A percentile compares a stretch with the other conserved stretches of the same genome.
Evolutionary conservation across 345 rosid genomes (phyloP).

Genomic region (Eucalyptus grandis): DNA sequence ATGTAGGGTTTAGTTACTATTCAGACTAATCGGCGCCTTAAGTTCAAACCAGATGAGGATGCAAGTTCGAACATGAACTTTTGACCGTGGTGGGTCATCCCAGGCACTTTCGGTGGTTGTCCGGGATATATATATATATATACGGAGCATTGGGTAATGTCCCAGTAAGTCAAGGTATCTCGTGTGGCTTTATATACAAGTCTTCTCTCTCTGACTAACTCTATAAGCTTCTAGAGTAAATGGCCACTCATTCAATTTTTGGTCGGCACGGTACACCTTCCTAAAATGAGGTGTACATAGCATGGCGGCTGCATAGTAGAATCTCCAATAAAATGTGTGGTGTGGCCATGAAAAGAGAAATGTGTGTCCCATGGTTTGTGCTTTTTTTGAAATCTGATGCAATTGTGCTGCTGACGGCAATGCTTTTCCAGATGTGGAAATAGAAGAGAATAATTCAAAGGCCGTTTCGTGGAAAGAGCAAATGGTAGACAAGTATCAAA

Average conservation of each 20-base stretch:
- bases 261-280: neutral
- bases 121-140: neutral
- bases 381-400: neutral
- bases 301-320: neutral
- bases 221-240: neutral
- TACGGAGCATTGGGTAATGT: neutral
- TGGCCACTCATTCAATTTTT: neutral
- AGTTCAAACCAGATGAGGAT: neutral
- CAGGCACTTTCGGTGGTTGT: neutral
- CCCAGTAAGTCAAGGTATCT: neutral
- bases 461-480: neutral
- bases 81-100: neutral
- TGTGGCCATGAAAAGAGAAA: neutral
- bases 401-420: neutral
- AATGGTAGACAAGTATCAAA: neutral
- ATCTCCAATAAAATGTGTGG: neutral
- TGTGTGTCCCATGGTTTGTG: neutral
- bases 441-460: neutral
- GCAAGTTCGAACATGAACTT: neutral
- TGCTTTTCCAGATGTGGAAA: neutral
- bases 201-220: neutral
- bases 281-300: neutral
- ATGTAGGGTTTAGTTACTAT: neutral
- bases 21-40: neutral
- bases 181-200: fast-evolving